Evolutionary conservation across 208 protist genomes (phyloP).

Genomic region (Blechomonas ayalai): DNA sequence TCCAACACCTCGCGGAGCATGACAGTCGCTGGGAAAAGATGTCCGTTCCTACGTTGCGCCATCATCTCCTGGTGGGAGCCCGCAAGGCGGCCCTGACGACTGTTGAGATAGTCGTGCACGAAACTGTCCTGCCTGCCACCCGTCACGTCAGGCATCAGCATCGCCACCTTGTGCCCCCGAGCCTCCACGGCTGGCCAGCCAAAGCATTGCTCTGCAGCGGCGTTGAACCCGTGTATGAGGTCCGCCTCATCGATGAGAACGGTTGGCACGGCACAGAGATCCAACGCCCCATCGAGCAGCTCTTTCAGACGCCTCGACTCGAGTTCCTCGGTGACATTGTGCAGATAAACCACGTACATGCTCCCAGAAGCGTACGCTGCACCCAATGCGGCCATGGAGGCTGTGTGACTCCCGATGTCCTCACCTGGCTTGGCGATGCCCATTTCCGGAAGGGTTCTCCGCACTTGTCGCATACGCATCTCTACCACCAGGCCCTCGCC

Average conservation of each 20-base stretch:
- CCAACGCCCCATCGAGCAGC: constrained; percentile 13
- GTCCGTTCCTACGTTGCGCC: constrained; percentile 10
- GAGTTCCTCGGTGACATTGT: constrained; percentile 7
- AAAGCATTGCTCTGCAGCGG: constrained; percentile 17
- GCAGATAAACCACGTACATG: constrained; percentile 9
- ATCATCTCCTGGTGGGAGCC: constrained; percentile 8
- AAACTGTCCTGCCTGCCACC: constrained; percentile 32
- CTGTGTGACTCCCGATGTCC: too few relatives aligned
- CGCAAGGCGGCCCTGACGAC: constrained; percentile 18
- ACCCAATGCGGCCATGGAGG: too few relatives aligned
- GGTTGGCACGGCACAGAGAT: constrained; percentile 4
- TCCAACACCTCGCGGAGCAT: constrained; percentile 9
- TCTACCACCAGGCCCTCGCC: too few relatives aligned
- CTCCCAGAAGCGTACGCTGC: too few relatives aligned
- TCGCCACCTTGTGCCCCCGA: constrained; percentile 27
- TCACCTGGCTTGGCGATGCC: too few relatives aligned
- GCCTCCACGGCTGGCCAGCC: constrained; percentile 18
- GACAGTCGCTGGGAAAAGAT: constrained; percentile 6
- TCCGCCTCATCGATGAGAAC: constrained; percentile 17
- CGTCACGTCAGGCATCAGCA: constrained; percentile 33
- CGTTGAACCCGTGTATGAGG: constrained; percentile 17
- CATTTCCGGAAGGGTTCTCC: too few relatives aligned
- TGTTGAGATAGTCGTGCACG: constrained; percentile 22
- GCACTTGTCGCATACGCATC: too few relatives aligned
- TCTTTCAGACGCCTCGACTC: neutral